A percentile compares a stretch with the other conserved stretches of the same genome.
Conservation (phyloP, 192 early-diverging fungal species). For the Gaertneriomyces sp. region DNA sequence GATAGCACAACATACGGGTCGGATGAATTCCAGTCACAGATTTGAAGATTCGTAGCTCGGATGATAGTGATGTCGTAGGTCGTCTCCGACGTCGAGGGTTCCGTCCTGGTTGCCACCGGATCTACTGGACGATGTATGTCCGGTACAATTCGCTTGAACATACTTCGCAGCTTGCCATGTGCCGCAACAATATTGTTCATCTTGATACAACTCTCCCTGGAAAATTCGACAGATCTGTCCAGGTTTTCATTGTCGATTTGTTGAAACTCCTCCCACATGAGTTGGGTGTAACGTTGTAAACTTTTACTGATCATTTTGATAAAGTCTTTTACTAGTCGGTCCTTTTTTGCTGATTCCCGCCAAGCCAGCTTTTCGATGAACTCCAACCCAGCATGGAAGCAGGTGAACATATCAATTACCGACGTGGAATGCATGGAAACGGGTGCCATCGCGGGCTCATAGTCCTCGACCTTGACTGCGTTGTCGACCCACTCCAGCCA, state of each 20-base stretch:
- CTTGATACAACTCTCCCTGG: constrained; percentile 41
- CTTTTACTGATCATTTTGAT: constrained; percentile 63
- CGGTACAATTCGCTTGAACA: constrained; percentile 31
- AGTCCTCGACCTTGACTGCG: constrained; percentile 65
- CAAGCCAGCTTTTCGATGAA: constrained; percentile 68
- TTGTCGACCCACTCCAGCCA: constrained; percentile 68
- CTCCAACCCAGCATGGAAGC: constrained; percentile 67
- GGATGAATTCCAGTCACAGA: constrained; percentile 33
- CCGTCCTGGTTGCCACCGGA: constrained; percentile 18
- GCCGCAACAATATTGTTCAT: constrained; percentile 51
- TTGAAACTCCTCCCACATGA: constrained; percentile 40
- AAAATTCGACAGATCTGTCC: constrained; percentile 20
- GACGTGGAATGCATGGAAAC: constrained; percentile 66
- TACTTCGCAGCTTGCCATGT: constrained; percentile 27
- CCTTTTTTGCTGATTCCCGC: constrained; percentile 56
- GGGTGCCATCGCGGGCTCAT: constrained; percentile 46
- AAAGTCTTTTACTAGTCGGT: constrained; percentile 60
- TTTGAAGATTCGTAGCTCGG: constrained; percentile 33
- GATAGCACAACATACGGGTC: constrained; percentile 42
- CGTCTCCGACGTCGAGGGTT: constrained; percentile 16
- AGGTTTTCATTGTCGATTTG: constrained; percentile 14
- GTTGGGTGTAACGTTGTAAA: constrained; percentile 53
- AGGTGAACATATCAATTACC: constrained; percentile 75
- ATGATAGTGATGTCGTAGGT: constrained; percentile 35
- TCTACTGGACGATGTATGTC: constrained; percentile 17